phyloP scores from a whole-genome alignment of 352 stramenopile genomes.

The Phytopythium ostracodes region DNA sequence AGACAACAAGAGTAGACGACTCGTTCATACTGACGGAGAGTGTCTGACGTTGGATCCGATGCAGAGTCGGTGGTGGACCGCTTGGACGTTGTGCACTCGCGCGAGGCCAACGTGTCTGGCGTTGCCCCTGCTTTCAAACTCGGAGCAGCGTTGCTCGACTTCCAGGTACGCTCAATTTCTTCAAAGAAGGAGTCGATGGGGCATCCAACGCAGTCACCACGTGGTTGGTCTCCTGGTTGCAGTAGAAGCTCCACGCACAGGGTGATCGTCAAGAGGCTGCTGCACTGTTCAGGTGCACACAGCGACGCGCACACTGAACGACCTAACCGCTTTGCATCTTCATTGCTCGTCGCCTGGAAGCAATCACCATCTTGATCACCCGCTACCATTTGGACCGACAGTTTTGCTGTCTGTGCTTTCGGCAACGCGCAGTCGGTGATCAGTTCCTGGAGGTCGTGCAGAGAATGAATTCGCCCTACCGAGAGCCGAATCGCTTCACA shows the following conservation, averaged over 20 bases:
- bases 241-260: neutral
- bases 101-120: neutral
- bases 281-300: neutral
- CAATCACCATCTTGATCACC: neutral
- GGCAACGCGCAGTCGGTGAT: constrained; percentile 15
- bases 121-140: neutral
- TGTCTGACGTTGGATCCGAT: neutral
- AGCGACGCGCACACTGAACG: constrained; percentile 1
- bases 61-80: neutral
- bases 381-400: constrained; percentile 9
- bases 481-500: constrained; percentile 42
- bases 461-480: constrained; percentile 17
- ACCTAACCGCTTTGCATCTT: neutral
- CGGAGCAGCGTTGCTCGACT: neutral
- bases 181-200: neutral
- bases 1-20: constrained; percentile 1
- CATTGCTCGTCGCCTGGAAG: neutral
- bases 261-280: neutral
- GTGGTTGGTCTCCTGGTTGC: neutral
- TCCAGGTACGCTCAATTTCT: neutral
- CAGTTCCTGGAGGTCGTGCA: constrained; percentile 13
- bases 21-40: neutral
- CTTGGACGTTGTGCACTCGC: neutral
- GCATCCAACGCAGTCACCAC: neutral
- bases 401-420: constrained; percentile 16